Base-by-base conservation (phyloP, 257 asterid species). In the Thymus quinquecostatus region DNA sequence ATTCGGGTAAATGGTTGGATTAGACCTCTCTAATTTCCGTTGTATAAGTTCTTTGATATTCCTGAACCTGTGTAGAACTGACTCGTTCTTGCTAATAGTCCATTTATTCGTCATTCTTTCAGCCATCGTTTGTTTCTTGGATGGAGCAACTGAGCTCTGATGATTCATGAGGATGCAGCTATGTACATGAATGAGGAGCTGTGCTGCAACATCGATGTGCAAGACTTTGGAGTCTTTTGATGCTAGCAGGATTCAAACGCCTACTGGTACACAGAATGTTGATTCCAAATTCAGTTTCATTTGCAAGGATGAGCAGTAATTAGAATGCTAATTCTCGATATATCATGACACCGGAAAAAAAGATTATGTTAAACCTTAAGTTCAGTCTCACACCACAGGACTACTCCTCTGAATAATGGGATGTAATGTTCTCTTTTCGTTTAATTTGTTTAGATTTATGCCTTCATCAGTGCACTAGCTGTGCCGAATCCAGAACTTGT, bases 1-100 rank as follows among this genome's bases (percentile, higher is more conserved):
- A 66, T 73, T 66, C 70, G 70, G 91, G 90, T 86, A 34, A 66
- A 7, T 55, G 38, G 32, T 56, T 44, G 29, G 14, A 36, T 36
- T 21, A 1, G 4, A 41, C 51, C 40, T 14, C 6, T 47, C 47
- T 12, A 6, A 29, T 12, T 49, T n/a, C 32, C 11, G 69, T 55
- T 60, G 21, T 41, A 11, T 9, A 7, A 6, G 32, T 64, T 36
- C 33, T 73, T 21, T 2, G 10, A 13, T 33, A 13, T 33, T 34
- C 44, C 55, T 47, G 51, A 14, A 2, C 60, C 53, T 14, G 0
- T 12, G 21, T 64, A 21, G 49, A 72, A 62, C 54, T 11, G 47
- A 32, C 60, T 64, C 27, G 44, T 50, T 64, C 7, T 21, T 41
- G 50, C 12, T 43, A 30, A 40, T 54, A 60, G 38, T 63, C 58